Conservation (phyloP, 2,329 filamentous ascomycete genomes). For the Pyrenophora graminea region DNA sequence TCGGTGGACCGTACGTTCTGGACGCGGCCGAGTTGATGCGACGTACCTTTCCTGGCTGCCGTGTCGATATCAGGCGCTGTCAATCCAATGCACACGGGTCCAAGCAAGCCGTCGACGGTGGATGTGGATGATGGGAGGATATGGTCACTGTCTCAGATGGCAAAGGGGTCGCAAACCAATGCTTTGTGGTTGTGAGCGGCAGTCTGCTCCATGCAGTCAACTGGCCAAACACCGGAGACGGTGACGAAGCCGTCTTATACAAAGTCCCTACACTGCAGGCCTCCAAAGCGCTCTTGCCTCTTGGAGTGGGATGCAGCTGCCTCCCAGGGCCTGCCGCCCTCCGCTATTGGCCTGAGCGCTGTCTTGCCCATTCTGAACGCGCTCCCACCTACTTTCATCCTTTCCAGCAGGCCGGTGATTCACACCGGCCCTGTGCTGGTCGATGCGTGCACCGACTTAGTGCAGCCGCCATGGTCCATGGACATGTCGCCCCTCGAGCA, state of each 20-base stretch:
- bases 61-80: slow-evolving; percentile 7
- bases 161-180: slow-evolving; percentile 18
- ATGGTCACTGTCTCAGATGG: slow-evolving; percentile 11
- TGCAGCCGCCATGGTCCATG: slow-evolving; percentile 16
- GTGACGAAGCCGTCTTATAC: slow-evolving; percentile 44
- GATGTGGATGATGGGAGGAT: slow-evolving; percentile 2
- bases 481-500: slow-evolving; percentile 4
- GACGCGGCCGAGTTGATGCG: slow-evolving; percentile 21
- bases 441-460: slow-evolving; percentile 10
- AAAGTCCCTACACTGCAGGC: slow-evolving; percentile 24
- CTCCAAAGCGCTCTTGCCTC: slow-evolving; percentile 32
- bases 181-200: slow-evolving; percentile 29
- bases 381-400: slow-evolving; percentile 28
- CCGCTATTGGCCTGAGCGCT: slow-evolving; percentile 39
- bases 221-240: slow-evolving; percentile 27
- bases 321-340: slow-evolving; percentile 35
- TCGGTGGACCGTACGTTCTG: slow-evolving; percentile 1
- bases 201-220: slow-evolving; percentile 33
- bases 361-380: slow-evolving; percentile 36
- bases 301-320: slow-evolving; percentile 40
- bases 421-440: slow-evolving; percentile 27
- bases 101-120: slow-evolving; percentile 1
- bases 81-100: slow-evolving; percentile 14
- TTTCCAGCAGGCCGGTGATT: slow-evolving; percentile 33
- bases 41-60: slow-evolving; percentile 27